phyloP scores from a whole-genome alignment of 1,139 yeast species.

The Blastobotrys apis region DNA sequence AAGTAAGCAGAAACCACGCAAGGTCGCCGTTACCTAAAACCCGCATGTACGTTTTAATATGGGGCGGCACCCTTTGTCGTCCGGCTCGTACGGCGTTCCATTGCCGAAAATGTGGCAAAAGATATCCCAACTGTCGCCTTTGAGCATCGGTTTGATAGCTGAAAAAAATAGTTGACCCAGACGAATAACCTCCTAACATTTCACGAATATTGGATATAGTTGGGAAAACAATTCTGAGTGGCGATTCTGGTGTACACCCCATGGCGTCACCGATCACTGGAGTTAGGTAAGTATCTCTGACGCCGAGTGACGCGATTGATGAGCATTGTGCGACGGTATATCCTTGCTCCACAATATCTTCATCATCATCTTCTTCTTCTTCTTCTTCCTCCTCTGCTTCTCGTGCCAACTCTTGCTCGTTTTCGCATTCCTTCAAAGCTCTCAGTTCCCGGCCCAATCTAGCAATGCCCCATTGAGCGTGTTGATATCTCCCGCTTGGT shows the following conservation, averaged over 20 bases:
- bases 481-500: constrained; percentile 31
- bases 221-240: constrained; percentile 27
- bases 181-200: constrained; percentile 32
- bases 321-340: constrained; percentile 30
- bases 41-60: constrained; percentile 35
- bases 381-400: too few species aligned
- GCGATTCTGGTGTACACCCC: constrained; percentile 1
- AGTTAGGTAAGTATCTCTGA: constrained; percentile 23
- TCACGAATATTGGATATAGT: constrained; percentile 29
- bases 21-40: constrained; percentile 19
- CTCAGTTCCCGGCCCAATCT: constrained; percentile 22
- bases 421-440: background rate
- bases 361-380: background rate
- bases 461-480: constrained; percentile 26
- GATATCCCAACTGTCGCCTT: constrained; percentile 24
- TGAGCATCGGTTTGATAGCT: constrained; percentile 21
- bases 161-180: constrained; percentile 33
- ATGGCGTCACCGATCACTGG: constrained; percentile 22
- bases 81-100: constrained; percentile 33
- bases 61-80: constrained; percentile 34
- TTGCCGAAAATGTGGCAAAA: constrained; percentile 25
- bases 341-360: constrained; percentile 13
- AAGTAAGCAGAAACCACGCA: constrained; percentile 34
- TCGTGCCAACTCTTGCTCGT: constrained; percentile 7
- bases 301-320: constrained; percentile 31